Base-by-base conservation (phyloP, 345 rosid genomes). In the Pelargonium nanum region DNA sequence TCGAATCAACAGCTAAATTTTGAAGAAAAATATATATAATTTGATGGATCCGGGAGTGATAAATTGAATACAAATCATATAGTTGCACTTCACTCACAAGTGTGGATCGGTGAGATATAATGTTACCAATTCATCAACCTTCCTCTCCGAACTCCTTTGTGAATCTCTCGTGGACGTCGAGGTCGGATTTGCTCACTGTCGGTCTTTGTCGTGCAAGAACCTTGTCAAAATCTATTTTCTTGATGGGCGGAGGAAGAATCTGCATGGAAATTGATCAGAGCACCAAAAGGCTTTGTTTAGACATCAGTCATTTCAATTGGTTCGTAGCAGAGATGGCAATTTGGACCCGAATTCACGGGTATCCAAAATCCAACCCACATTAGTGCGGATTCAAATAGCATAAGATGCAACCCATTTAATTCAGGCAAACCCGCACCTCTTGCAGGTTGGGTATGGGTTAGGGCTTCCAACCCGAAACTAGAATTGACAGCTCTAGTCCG, bases 111-210 rank as follows among this genome's bases (percentile, higher is more conserved):
- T 28, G 19, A 19, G 62, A 56, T 26, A 22, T 19, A 15, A 12
- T n/a, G 17, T 62, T 17, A 8, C 34, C 4, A 22, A 54, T 62
- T 25, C 64, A 60, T 83, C 65, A 91, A 68, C 98, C 98, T 73
- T 91, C 98, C 85, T 91, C 96, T 53, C 98, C 98, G 74, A 88
- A 91, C 79, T 91, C 98, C 66, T 80, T 84, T 6, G 98, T 91
- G 82, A 91, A 91, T 81, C 88, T 86, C 81, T 88, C 97, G 12
- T 91, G 97, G 63, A 91, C 88, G 1, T 88, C 96, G n/a, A 91
- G 80, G 74, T 91, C 97, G 28, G 78, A 19, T 70, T 88, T 88
- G 81, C 97, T 86, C 68, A 91, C 97, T 10, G 97, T 91, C 48
- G 98, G 95, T 81, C 72, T 86, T 74, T 91, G 97, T 74, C 95